Percentiles rank a stretch among this genome's conserved stretches.
These are phyloP conservation scores for Secale cereale DNA, from an alignment of 176 grass and related monocot genomes.

Conservation along the genomic window DNA sequence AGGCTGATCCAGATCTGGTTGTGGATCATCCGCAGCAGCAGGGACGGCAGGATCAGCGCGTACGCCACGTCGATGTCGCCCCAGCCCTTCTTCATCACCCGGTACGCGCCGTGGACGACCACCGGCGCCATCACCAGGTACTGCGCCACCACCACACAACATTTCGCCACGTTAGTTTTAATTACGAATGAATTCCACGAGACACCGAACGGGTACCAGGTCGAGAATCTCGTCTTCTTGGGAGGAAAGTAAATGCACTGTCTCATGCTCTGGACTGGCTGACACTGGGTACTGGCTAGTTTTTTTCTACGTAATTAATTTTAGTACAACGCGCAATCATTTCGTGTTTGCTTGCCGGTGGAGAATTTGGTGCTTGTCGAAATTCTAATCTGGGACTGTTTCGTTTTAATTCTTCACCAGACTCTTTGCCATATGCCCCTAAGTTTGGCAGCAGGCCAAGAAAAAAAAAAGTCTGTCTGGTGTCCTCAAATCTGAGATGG, in stretches of 20 bases:
- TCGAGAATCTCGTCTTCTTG: not conserved
- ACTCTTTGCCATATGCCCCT: not conserved
- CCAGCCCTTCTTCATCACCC: conserved; percentile 36
- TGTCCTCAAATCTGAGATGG: not conserved
- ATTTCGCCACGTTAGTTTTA: not conserved
- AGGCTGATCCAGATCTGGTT: conserved; percentile 91
- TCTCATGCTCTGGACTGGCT: not conserved
- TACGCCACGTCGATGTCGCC: conserved; percentile 39
- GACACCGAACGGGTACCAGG: not conserved
- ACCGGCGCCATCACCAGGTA: conserved; percentile 73
- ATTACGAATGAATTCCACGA: too few relatives aligned
- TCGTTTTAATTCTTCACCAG: not conserved
- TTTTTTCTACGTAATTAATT: not conserved
- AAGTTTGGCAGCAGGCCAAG: not conserved
- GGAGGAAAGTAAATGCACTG: not conserved
- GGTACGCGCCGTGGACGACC: conserved; percentile 33
- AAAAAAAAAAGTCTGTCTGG: not conserved
- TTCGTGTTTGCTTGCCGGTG: not conserved
- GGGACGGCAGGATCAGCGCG: conserved; percentile 45
- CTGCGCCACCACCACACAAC: conserved; percentile 9
- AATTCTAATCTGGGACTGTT: not conserved
- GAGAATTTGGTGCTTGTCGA: not conserved
- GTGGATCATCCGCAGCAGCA: conserved; percentile 64
- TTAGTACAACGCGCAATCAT: not conserved
- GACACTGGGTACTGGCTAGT: not conserved